These are phyloP conservation scores for Apocynum venetum DNA, from an alignment of 257 asterid genomes.

Conservation along the genomic window DNA sequence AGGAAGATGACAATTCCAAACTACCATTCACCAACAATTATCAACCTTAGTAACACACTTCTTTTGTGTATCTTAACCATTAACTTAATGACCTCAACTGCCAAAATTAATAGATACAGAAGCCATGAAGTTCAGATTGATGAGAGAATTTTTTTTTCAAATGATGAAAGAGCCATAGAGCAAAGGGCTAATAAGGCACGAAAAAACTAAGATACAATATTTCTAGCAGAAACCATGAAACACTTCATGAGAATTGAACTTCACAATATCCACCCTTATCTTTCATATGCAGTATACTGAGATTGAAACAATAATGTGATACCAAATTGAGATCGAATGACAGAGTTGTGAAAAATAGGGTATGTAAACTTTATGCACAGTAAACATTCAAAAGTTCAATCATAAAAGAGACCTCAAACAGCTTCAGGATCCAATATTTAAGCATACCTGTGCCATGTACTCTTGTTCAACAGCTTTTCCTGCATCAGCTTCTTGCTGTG, in stretches of 20 bases:
- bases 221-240: background rate
- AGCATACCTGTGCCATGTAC: slow-evolving; percentile 60
- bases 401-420: background rate
- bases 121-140: background rate
- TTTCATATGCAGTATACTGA: background rate
- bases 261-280: background rate
- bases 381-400: background rate
- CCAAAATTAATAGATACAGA: background rate
- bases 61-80: background rate
- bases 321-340: background rate
- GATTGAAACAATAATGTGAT: background rate
- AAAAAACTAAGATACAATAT: background rate
- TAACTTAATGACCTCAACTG: slow-evolving; percentile 1
- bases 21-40: background rate
- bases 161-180: background rate
- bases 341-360: background rate
- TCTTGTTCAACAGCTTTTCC: slow-evolving; percentile 92
- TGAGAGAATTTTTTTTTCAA: background rate
- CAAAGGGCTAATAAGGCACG: background rate
- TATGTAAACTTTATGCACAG: background rate
- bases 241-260: background rate
- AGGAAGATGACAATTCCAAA: background rate
- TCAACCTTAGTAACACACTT: background rate
- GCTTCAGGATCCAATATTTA: background rate
- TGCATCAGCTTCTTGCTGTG: slow-evolving; percentile 97